phyloP scores from a whole-genome alignment of 768 basidiomycete genomes.

The Nidula microcarpa region DNA sequence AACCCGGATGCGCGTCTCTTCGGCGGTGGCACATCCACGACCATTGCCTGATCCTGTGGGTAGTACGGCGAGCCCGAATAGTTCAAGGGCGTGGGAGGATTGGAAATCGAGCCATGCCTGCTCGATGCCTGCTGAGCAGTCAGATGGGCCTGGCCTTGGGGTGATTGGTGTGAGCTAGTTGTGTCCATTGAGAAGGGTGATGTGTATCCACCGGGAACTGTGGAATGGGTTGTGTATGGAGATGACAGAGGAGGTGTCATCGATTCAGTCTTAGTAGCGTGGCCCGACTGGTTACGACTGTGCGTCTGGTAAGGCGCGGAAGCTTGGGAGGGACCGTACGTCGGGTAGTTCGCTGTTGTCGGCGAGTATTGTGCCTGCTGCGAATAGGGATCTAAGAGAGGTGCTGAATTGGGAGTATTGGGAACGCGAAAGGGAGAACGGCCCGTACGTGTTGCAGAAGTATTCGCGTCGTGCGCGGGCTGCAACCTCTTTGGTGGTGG shows the following conservation, averaged over 20 bases:
- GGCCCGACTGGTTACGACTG: conserved; percentile 48
- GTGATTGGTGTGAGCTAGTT: conserved; percentile 56
- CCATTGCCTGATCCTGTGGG: conserved; percentile 66
- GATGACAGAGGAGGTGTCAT: conserved; percentile 46
- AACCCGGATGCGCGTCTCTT: conserved; percentile 75
- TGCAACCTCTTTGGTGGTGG: conserved; percentile 50
- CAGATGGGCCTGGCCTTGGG: conserved; percentile 49
- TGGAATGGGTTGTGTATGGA: conserved; percentile 55
- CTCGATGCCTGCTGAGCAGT: conserved; percentile 41
- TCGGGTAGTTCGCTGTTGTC: conserved; percentile 41
- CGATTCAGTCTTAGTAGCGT: conserved; percentile 49
- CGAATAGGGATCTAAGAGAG: conserved; percentile 69
- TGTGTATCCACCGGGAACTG: conserved; percentile 28
- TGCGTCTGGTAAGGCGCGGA: conserved; percentile 50
- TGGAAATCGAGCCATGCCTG: conserved; percentile 59
- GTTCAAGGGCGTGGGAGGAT: conserved; percentile 69
- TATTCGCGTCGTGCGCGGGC: conserved; percentile 47
- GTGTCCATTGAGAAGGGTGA: conserved; percentile 62
- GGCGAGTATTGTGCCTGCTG: conserved; percentile 69
- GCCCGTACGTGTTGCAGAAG: conserved; percentile 37
- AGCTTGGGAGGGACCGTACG: conserved; percentile 37
- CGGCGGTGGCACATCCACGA: conserved; percentile 58
- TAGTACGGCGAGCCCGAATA: conserved; percentile 54
- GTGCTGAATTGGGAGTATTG: conserved; percentile 40
- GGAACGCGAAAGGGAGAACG: conserved; percentile 64